Evolutionary conservation across 352 stramenopile species (phyloP).

Genomic region (Thalassiosira sp.): DNA sequence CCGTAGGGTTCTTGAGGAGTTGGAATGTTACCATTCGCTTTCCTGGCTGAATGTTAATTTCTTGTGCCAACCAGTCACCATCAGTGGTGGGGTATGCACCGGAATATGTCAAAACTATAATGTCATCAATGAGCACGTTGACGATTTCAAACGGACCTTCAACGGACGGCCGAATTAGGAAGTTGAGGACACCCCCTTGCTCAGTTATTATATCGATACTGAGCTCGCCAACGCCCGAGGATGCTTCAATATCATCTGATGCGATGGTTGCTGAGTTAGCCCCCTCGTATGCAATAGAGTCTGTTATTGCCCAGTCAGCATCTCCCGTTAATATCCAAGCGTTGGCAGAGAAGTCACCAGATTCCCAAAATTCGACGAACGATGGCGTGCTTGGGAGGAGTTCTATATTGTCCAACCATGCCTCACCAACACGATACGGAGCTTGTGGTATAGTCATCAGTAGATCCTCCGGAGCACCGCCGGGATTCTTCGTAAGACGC

Average conservation of each 20-base stretch:
- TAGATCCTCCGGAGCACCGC: slow-evolving; percentile 32
- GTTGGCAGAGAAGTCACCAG: slow-evolving; percentile 39
- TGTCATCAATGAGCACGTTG: slow-evolving; percentile 35
- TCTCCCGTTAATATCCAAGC: slow-evolving; percentile 43
- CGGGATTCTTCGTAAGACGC: slow-evolving; percentile 46
- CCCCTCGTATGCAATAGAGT: slow-evolving; percentile 25
- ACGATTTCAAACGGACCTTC: slow-evolving; percentile 35
- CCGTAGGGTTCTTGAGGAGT: slow-evolving; percentile 41
- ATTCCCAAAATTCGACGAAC: slow-evolving; percentile 45
- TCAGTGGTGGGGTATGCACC: background rate
- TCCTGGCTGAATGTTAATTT: slow-evolving; percentile 42
- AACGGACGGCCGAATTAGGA: slow-evolving; percentile 28
- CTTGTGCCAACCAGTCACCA: slow-evolving; percentile 28
- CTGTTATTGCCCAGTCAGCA: slow-evolving; percentile 44
- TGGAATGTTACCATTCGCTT: slow-evolving; percentile 49
- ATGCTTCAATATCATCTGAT: slow-evolving; percentile 25
- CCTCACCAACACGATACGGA: slow-evolving; percentile 34
- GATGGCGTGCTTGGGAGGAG: slow-evolving; percentile 25
- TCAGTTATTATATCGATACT: slow-evolving; percentile 58
- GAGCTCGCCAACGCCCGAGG: slow-evolving; percentile 25
- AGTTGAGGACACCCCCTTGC: slow-evolving; percentile 29
- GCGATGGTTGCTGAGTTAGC: slow-evolving; percentile 31
- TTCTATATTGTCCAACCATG: slow-evolving; percentile 54
- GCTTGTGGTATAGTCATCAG: slow-evolving; percentile 16
- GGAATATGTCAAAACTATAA: slow-evolving; percentile 23